These are phyloP conservation scores for Fraxinus quadrangulata DNA, from an alignment of 257 asterid genomes.

Conservation along the genomic window DNA sequence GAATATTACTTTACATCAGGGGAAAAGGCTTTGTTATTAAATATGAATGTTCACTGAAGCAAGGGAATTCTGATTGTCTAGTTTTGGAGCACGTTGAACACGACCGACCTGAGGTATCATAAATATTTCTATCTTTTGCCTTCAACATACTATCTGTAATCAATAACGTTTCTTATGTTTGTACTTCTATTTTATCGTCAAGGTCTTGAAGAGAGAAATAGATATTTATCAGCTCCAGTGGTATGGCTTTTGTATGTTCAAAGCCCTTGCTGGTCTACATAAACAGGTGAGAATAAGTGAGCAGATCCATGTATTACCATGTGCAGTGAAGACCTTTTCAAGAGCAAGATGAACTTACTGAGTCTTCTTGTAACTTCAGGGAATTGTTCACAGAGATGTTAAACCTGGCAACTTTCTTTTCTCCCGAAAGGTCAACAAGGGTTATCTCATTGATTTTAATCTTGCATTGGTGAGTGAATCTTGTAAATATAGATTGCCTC, in stretches of 20 bases:
- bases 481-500: conserved; percentile 16
- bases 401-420: conserved; percentile 97
- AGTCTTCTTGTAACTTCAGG: conserved; percentile 51
- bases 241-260: conserved; percentile 90
- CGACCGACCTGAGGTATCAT: conserved; percentile 87
- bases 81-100: conserved; percentile 87
- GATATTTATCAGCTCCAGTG: conserved; percentile 65
- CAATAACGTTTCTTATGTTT: conserved; percentile 12
- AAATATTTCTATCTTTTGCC: conserved; percentile 22
- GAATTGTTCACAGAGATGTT: conserved; percentile 91
- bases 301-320: conserved; percentile 24
- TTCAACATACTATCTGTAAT: conserved; percentile 6
- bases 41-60: conserved; percentile 74
- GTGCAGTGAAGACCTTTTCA: conserved; percentile 19
- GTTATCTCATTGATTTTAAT: conserved; percentile 92
- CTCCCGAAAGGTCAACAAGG: conserved; percentile 73
- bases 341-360: conserved; percentile 16
- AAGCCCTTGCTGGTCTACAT: conserved; percentile 90
- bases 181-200: conserved; percentile 29
- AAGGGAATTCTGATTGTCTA: conserved; percentile 68
- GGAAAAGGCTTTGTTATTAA: conserved; percentile 81
- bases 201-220: conserved; percentile 78
- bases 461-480: conserved; percentile 81
- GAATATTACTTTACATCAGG: conserved; percentile 48
- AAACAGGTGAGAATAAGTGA: conserved; percentile 60